These are phyloP conservation scores for Amanita molliuscula DNA, from an alignment of 768 basidiomycete species.

Conservation along the genomic window DNA sequence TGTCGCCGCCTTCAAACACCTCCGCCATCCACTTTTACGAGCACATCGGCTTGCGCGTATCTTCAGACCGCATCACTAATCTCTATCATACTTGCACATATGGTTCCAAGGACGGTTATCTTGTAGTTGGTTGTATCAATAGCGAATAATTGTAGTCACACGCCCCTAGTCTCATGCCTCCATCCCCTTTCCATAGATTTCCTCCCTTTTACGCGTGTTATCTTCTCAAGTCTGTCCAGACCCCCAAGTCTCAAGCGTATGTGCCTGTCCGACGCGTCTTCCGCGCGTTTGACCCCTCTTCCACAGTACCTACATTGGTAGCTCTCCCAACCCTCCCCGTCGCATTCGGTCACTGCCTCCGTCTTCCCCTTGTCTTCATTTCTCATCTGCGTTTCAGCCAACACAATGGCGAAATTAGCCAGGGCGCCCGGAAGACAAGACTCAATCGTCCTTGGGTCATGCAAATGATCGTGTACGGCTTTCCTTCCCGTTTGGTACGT, in stretches of 20 bases:
- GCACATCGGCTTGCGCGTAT: slow-evolving; percentile 28
- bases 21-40: slow-evolving; percentile 33
- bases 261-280: slow-evolving; percentile 10
- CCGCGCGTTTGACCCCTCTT: background rate
- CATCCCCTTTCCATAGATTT: slow-evolving; percentile 26
- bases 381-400: slow-evolving; percentile 27
- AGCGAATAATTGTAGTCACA: slow-evolving; percentile 5
- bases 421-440: slow-evolving; percentile 62
- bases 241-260: slow-evolving; percentile 35
- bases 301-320: slow-evolving; percentile 65
- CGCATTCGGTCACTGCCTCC: slow-evolving; percentile 39
- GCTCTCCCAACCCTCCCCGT: slow-evolving; percentile 56
- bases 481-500: slow-evolving; percentile 54
- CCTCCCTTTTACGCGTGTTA: slow-evolving; percentile 80
- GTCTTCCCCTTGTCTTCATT: background rate
- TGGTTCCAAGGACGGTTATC: slow-evolving; percentile 31
- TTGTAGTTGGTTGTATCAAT: slow-evolving; percentile 25
- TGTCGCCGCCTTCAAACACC: slow-evolving; percentile 32
- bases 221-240: slow-evolving; percentile 58
- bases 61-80: slow-evolving; percentile 24
- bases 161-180: slow-evolving; percentile 6
- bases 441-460: slow-evolving; percentile 65
- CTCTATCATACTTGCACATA: slow-evolving; percentile 25
- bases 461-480: slow-evolving; percentile 81
- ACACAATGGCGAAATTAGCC: slow-evolving; percentile 69